Evolutionary conservation across 345 rosid species (phyloP), one percentile per base, ranked within the genome.

Genomic region (Sisymbrium irio): DNA sequence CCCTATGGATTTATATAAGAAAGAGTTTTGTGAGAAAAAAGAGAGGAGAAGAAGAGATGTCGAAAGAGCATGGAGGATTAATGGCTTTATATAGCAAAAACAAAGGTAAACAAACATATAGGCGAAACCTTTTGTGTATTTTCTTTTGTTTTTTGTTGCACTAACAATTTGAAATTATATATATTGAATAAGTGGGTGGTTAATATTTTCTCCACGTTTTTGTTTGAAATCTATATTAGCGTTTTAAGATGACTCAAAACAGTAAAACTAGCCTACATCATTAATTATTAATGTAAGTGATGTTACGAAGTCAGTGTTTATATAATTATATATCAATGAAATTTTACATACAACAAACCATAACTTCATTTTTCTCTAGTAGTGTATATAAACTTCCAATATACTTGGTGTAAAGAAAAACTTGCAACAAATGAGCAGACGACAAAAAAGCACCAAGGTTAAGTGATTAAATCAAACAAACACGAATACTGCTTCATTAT

Each of bases 31-130:
- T 30, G 40, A 19, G 44, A 68, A 27, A 19, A 7, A 37, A 47
- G 79, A 19, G 36, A 57, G 18, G 54, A 51, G 64, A 49, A 44
- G 53, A 53, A 32, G 40, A 44, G 62, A 65, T 71, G 72, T 22
- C 20, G 64, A 50, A 19, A 47, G 40, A 71, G 61, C 13, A 64
- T 46, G 54, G 9, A 47, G 47, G 72, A 47, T 42, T 62, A 49
- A 30, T 57, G 62, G 45, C 80, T 71, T 77, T 77, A 64, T 77
- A 77, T 77, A 77, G 80, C 72, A 70, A 71, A 64, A 70, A 59
- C 2, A 45, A 56, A 76, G 76, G 46, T 55, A 27, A 69, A 36
- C 35, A 42, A 55, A 76, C 28, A 27, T n/a, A 56, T 70, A 51
- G 59, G 53, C 51, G 47, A 39, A 50, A 15, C 73, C 46, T 54